These are phyloP conservation scores for Pseudopithomyces chartarum DNA, from an alignment of 2,329 filamentous ascomycete genomes.

Conservation along the genomic window DNA sequence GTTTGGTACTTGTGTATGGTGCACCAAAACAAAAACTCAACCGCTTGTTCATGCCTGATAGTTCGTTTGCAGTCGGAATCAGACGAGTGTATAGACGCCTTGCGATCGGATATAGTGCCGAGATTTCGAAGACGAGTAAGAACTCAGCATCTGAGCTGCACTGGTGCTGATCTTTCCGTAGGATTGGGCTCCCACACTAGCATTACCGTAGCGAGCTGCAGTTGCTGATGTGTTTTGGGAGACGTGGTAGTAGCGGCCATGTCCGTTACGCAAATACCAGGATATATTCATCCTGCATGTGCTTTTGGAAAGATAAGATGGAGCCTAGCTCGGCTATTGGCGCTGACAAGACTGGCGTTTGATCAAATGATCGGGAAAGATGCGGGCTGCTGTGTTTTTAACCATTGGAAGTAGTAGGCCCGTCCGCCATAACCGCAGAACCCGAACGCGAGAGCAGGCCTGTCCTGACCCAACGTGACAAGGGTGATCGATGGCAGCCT, in stretches of 20 bases:
- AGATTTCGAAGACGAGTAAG: background rate
- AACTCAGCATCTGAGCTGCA: background rate
- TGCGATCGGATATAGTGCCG: background rate
- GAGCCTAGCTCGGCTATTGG: constrained; percentile 14
- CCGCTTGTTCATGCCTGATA: too few relatives aligned
- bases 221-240: constrained; percentile 5
- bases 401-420: constrained; percentile 28
- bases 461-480: constrained; percentile 25
- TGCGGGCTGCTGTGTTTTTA: constrained; percentile 19
- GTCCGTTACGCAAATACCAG: constrained; percentile 27
- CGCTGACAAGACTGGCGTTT: constrained; percentile 2
- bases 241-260: constrained; percentile 23
- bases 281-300: constrained; percentile 13
- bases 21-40: too few relatives aligned
- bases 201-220: background rate
- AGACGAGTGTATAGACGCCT: background rate
- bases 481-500: constrained; percentile 30
- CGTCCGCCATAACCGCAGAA: constrained; percentile 29
- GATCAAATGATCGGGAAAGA: constrained; percentile 19
- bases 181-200: background rate
- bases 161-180: background rate
- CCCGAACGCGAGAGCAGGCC: constrained; percentile 29
- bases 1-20: too few relatives aligned
- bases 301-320: constrained; percentile 17
- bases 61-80: too few relatives aligned